Base-by-base conservation (phyloP, 345 rosid genomes). In the thale cress (Arabidopsis thaliana) region DNA sequence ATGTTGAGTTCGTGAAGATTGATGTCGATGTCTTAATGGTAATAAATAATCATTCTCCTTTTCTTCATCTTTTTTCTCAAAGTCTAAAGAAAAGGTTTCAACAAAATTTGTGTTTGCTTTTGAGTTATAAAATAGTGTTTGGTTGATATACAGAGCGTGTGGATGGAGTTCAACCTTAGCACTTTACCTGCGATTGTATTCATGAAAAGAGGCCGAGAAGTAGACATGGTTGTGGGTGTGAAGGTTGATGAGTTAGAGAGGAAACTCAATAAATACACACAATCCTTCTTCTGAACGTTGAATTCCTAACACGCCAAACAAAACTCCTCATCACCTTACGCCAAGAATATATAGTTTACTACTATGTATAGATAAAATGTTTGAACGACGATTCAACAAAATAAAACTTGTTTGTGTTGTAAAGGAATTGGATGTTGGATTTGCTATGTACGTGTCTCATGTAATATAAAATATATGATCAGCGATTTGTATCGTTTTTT, bases 1-100 rank as follows among this genome's bases (percentile, higher is more conserved):
- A 88, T 42, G 88, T 86, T 30, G 84, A 83, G 77, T 88, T 94
- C 65, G 74, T 94, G 84, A 87, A 83, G 87, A 81, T 91, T 46
- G 96, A 89, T 63, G 87, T 88, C 4, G 98, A 94, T 65, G 77
- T 68, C 46, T 41, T 89, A 45, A 24, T 25, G 79, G 96, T 94
- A 81, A 65, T n/a, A 24, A 24, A 1, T 1, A 7, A 33, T 36
- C 52, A 14, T 33, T 8, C 52, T 22, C 3, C 20, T 44, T 23
- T 51, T 8, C 25, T 24, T 63, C 53, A 42, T 50, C 1, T 33
- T 53, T n/a, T 25, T 71, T 55, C 32, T 53, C 32, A 55, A 22
- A 20, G 10, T 12, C 7, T 1, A 2, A 45, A 33, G 22, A 32
- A 42, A 51, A 45, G 5, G 55, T 34, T 4, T 59, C 41, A 14